Percentiles rank a stretch among this genome's conserved stretches.
phyloP scores from a whole-genome alignment of 768 basidiomycete species.

The Termitomyces sp. region DNA sequence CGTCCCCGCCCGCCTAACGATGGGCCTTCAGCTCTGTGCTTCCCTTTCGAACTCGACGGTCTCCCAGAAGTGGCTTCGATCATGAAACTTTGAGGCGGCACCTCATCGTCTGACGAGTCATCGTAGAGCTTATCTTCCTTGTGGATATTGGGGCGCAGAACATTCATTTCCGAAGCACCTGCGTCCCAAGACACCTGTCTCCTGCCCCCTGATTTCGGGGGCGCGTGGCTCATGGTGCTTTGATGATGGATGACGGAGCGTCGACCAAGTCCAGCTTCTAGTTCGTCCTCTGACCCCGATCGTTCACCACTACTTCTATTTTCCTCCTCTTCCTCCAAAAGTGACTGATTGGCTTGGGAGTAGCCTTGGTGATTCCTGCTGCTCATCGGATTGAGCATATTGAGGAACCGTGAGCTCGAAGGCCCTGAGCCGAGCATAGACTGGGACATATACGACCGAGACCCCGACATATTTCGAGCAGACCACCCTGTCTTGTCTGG shows the following conservation, averaged over 20 bases:
- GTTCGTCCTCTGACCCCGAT: constrained; percentile 49
- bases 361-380: constrained; percentile 72
- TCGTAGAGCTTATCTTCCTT: constrained; percentile 56
- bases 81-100: constrained; percentile 82
- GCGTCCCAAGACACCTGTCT: constrained; percentile 57
- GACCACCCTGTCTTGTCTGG: constrained; percentile 19
- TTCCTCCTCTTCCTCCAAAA: constrained; percentile 74
- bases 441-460: constrained; percentile 29
- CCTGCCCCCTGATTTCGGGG: constrained; percentile 36
- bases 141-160: constrained; percentile 68
- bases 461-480: constrained; percentile 23
- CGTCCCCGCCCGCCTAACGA: constrained; percentile 31
- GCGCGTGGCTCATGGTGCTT: constrained; percentile 18
- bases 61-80: constrained; percentile 63
- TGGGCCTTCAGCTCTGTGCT: constrained; percentile 13
- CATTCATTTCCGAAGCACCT: constrained; percentile 48
- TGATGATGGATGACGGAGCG: constrained; percentile 33
- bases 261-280: constrained; percentile 57
- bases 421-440: constrained; percentile 31
- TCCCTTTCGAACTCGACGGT: constrained; percentile 24
- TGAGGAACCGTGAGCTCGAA: constrained; percentile 72
- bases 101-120: constrained; percentile 76
- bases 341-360: constrained; percentile 63
- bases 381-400: constrained; percentile 78
- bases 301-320: constrained; percentile 40